Evolutionary conservation across 495 filamentous ascomycete genomes (phyloP).

Genomic region (Tricharina praecox): DNA sequence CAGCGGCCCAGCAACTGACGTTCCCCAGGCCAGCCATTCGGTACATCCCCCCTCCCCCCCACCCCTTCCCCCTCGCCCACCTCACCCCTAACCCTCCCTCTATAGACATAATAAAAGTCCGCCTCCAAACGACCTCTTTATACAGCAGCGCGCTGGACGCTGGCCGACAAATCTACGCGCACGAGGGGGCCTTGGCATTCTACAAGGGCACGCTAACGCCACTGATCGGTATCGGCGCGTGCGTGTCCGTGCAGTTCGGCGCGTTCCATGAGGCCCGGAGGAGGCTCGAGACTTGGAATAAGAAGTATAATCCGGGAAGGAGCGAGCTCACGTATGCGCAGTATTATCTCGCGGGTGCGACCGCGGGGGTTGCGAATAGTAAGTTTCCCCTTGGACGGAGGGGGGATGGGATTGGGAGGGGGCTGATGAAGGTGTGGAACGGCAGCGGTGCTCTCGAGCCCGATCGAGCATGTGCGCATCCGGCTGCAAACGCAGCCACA

Average conservation of each 20-base stretch:
- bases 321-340: slow-evolving; percentile 53
- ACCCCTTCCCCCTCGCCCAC: not conserved
- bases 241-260: slow-evolving; percentile 94
- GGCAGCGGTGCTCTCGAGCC: slow-evolving; percentile 54
- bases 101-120: slow-evolving; percentile 91
- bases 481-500: slow-evolving; percentile 95
- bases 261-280: slow-evolving; percentile 88
- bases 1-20: not conserved
- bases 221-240: slow-evolving; percentile 87
- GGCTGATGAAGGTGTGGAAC: too few relatives aligned
- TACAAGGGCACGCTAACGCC: slow-evolving; percentile 99
- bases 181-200: slow-evolving; percentile 80
- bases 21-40: slow-evolving; percentile 73
- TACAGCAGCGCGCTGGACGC: slow-evolving; percentile 66
- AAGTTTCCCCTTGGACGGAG: not conserved
- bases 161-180: slow-evolving; percentile 65
- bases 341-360: slow-evolving; percentile 81
- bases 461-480: slow-evolving; percentile 96
- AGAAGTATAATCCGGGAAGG: slow-evolving; percentile 32
- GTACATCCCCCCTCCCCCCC: slow-evolving; percentile 27
- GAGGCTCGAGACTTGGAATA: slow-evolving; percentile 52
- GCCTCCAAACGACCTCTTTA: slow-evolving; percentile 70
- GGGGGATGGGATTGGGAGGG: too few relatives aligned
- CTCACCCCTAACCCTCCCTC: not conserved
- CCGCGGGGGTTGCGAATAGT: slow-evolving; percentile 78